Evolutionary conservation across 768 basidiomycete genomes (phyloP).

Genomic region (Asterophora lycoperdoides): DNA sequence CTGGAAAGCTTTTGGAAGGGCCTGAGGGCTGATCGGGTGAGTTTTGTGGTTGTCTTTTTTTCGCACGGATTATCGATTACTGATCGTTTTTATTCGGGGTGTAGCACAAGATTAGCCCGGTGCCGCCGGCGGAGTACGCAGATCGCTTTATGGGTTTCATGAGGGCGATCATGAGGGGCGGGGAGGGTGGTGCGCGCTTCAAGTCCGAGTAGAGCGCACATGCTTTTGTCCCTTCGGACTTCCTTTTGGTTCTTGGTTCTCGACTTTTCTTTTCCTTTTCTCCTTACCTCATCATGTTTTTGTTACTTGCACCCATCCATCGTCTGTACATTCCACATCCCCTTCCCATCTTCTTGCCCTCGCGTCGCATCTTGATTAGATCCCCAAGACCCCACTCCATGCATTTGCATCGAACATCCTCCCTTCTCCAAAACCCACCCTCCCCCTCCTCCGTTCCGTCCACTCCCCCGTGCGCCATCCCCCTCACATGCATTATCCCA

Average conservation of each 20-base stretch:
- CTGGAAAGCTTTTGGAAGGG: slow-evolving; percentile 93
- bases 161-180: slow-evolving; percentile 81
- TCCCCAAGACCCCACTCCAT: no score
- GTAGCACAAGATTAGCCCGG: slow-evolving; percentile 93
- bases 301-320: background rate
- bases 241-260: background rate
- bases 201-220: slow-evolving; percentile 27
- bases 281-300: background rate
- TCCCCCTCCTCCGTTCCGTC: no score
- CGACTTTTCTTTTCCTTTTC: background rate
- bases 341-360: background rate
- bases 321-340: background rate
- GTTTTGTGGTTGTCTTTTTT: slow-evolving; percentile 34
- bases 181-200: slow-evolving; percentile 55
- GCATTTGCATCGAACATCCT: background rate
- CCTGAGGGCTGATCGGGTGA: slow-evolving; percentile 76
- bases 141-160: slow-evolving; percentile 86
- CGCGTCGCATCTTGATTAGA: background rate
- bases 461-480: no score
- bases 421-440: background rate
- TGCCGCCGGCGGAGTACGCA: slow-evolving; percentile 82
- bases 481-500: background rate
- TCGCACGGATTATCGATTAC: slow-evolving; percentile 1
- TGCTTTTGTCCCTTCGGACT: no score
- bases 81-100: slow-evolving; percentile 8